Percentiles rank a stretch among this genome's conserved stretches.
These are phyloP conservation scores for Usnea hakonensis DNA, from an alignment of 495 filamentous ascomycete genomes.

Conservation along the genomic window DNA sequence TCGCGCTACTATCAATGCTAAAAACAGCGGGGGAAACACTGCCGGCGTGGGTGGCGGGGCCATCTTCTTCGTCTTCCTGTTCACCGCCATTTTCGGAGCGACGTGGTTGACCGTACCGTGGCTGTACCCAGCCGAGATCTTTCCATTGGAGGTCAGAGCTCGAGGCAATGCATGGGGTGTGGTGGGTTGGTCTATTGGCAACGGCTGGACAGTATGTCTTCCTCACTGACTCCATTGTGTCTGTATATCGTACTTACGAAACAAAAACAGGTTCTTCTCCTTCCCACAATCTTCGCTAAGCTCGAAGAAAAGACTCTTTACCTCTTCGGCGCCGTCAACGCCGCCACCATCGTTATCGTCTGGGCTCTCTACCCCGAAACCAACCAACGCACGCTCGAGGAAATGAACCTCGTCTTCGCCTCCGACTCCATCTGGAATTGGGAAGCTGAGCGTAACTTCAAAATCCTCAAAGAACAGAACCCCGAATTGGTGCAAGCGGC, in stretches of 20 bases:
- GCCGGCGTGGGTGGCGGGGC: conserved; percentile 40
- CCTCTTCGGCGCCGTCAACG: conserved; percentile 35
- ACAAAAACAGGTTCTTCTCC: conserved; percentile 28
- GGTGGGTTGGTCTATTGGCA: conserved; percentile 62
- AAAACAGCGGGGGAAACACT: conserved; percentile 26
- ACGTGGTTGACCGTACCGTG: conserved; percentile 66
- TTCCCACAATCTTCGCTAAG: conserved; percentile 30
- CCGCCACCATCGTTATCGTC: conserved; percentile 29
- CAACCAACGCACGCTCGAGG: conserved; percentile 36
- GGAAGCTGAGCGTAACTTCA: conserved; percentile 30
- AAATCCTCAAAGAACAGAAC: conserved; percentile 38
- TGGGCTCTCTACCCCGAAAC: conserved; percentile 39
- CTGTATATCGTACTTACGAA: conserved; percentile 28
- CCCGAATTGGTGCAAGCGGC: conserved; percentile 37
- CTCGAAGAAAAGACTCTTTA: conserved; percentile 32
- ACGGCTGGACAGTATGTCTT: conserved; percentile 41
- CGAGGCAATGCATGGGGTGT: conserved; percentile 66
- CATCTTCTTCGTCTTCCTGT: conserved; percentile 62
- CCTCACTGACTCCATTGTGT: not conserved
- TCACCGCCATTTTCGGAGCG: conserved; percentile 59
- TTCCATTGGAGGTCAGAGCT: conserved; percentile 57
- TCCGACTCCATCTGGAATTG: conserved; percentile 26
- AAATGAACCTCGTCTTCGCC: conserved; percentile 38
- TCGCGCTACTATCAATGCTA: conserved; percentile 29
- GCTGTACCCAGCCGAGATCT: conserved; percentile 65